phyloP scores from a whole-genome alignment of 306 rosid genomes.

The Argentina anserina region DNA sequence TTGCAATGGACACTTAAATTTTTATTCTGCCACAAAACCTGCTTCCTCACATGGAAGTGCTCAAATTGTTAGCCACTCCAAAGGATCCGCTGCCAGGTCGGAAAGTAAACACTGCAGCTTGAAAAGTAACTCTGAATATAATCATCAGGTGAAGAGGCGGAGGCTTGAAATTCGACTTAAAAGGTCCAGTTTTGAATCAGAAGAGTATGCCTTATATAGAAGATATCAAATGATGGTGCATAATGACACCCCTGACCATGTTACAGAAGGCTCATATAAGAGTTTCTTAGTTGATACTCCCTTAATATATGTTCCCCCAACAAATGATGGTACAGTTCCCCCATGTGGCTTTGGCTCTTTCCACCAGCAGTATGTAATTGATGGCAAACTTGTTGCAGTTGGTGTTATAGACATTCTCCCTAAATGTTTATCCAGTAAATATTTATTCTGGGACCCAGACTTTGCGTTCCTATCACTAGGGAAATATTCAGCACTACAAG shows the following conservation, averaged over 20 bases:
- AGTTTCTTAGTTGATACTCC: conserved; percentile 88
- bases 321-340: conserved; percentile 70
- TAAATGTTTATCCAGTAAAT: conserved; percentile 88
- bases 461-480: conserved; percentile 91
- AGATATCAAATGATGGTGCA: conserved; percentile 79
- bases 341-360: conserved; percentile 96
- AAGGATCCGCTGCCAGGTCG: conserved; percentile 32
- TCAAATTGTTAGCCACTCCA: conserved; percentile 31
- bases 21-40: conserved; percentile 54
- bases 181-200: conserved; percentile 74
- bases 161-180: conserved; percentile 71
- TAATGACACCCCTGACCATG: conserved; percentile 61
- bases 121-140: conserved; percentile 27
- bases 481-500: conserved; percentile 89
- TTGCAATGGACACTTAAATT: conserved; percentile 87
- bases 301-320: conserved; percentile 53
- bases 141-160: conserved; percentile 42
- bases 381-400: conserved; percentile 82
- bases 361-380: conserved; percentile 88
- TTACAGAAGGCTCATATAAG: conserved; percentile 63
- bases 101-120: conserved; percentile 35
- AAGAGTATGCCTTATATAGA: conserved; percentile 66
- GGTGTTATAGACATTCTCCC: conserved; percentile 97
- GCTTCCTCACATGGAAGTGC: conserved; percentile 35
- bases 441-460: conserved; percentile 97